A percentile compares a stretch with the other conserved stretches of the same genome.
Evolutionary conservation across 306 rosid genomes (phyloP).

Genomic region (Cicer judaicum): DNA sequence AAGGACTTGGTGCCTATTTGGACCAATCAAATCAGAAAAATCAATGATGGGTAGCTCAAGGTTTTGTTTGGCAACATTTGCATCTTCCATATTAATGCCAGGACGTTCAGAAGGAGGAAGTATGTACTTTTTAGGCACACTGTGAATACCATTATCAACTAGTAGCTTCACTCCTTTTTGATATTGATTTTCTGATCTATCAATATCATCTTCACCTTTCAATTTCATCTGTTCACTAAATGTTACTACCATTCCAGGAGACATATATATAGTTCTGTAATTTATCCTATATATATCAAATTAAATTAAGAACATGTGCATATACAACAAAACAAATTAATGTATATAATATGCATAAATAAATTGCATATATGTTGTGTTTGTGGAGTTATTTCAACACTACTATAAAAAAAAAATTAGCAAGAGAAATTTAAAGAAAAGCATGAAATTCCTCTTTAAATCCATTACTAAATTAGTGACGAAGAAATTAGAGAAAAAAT

Average conservation of each 20-base stretch:
- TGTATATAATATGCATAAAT: neutral
- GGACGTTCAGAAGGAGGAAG: constrained; percentile 72
- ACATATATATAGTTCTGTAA: constrained; percentile 40
- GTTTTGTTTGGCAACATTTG: constrained; percentile 31
- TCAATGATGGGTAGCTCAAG: constrained; percentile 76
- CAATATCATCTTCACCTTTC: neutral
- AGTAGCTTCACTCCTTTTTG: constrained; percentile 80
- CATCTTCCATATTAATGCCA: neutral
- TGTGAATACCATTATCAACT: constrained; percentile 60
- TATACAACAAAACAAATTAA: neutral
- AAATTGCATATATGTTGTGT: too few species aligned
- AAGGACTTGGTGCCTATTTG: constrained; percentile 62
- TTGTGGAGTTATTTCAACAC: too few species aligned
- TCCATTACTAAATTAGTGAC: too few species aligned
- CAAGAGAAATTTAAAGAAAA: too few species aligned
- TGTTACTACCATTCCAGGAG: constrained; percentile 57
- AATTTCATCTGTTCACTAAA: neutral
- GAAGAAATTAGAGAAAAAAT: too few species aligned
- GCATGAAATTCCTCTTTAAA: too few species aligned
- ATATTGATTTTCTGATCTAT: constrained; percentile 41
- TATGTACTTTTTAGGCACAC: constrained; percentile 68
- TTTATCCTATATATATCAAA: constrained; percentile 23
- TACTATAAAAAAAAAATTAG: too few species aligned
- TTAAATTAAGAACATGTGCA: constrained; percentile 4
- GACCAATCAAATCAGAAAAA: constrained; percentile 64